Evolutionary conservation across 2,329 filamentous ascomycete species (phyloP).

Genomic region (Penicillium sp.): DNA sequence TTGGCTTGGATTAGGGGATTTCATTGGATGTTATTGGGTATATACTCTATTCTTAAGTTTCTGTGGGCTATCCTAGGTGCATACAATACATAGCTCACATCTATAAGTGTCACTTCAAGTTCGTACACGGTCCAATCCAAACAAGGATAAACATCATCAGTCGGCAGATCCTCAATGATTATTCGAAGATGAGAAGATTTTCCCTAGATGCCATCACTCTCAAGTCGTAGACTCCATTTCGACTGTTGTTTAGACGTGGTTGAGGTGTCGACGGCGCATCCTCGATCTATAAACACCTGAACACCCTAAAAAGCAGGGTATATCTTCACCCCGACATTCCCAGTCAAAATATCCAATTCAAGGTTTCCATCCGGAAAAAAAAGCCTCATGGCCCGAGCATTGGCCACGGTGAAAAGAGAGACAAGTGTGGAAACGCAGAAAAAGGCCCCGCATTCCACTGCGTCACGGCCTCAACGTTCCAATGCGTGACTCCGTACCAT

Average conservation of each 20-base stretch:
- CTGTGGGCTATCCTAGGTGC: background rate
- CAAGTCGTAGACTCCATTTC: background rate
- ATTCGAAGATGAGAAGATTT: constrained; percentile 15
- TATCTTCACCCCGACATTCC: background rate
- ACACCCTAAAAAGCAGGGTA: too few species aligned
- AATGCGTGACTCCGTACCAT: background rate
- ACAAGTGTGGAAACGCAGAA: constrained; percentile 6
- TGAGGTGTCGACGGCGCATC: background rate
- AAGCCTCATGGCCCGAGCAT: background rate
- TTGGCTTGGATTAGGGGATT: background rate
- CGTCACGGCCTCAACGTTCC: constrained; percentile 7
- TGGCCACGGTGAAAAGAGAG: background rate
- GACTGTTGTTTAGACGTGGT: background rate
- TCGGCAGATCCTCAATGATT: background rate
- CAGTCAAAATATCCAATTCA: background rate
- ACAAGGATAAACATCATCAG: background rate
- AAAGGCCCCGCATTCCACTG: constrained; percentile 11
- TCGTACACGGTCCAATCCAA: background rate
- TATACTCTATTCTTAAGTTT: background rate
- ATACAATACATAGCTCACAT: background rate
- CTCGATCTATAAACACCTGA: too few species aligned
- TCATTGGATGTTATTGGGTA: background rate
- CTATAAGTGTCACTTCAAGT: background rate
- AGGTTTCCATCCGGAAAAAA: background rate
- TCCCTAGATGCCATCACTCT: constrained; percentile 12